A percentile compares a stretch with the other conserved stretches of the same genome.
Evolutionary conservation across 495 filamentous ascomycete genomes (phyloP).

Genomic region (Penicillium pulvis): DNA sequence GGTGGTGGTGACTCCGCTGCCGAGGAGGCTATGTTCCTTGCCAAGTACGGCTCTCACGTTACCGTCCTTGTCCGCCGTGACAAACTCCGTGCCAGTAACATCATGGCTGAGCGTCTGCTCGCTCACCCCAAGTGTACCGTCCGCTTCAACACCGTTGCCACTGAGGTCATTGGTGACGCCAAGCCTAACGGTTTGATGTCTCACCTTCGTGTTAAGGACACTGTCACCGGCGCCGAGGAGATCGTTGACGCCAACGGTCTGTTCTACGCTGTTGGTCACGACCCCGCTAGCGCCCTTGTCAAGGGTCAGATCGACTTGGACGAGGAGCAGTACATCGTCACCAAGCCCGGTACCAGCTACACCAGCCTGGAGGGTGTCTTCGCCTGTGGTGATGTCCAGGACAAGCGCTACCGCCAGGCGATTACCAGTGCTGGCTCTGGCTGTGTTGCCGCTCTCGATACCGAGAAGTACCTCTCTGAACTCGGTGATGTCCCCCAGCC

Average conservation of each 20-base stretch:
- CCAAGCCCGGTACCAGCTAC: constrained; percentile 81
- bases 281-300: constrained; percentile 85
- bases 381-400: constrained; percentile 96
- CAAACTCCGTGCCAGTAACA: constrained; percentile 80
- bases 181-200: constrained; percentile 78
- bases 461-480: constrained; percentile 88
- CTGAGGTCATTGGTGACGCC: constrained; percentile 80
- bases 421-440: constrained; percentile 96
- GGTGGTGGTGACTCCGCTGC: constrained; percentile 96
- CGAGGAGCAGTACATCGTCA: constrained; percentile 84
- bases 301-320: constrained; percentile 87
- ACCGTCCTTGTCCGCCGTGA: constrained; percentile 90
- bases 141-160: constrained; percentile 76
- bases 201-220: constrained; percentile 76
- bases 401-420: constrained; percentile 96
- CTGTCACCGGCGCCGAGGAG: constrained; percentile 74
- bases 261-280: constrained; percentile 97
- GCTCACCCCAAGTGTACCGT: constrained; percentile 87
- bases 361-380: constrained; percentile 93
- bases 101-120: constrained; percentile 86
- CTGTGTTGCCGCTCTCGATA: constrained; percentile 92
- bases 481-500: constrained; percentile 50
- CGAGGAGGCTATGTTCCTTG: constrained; percentile 95
- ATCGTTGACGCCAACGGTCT: constrained; percentile 86
- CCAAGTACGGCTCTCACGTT: constrained; percentile 94